Conservation (phyloP, 2,329 filamentous ascomycete genomes). For the Stenocarpella maydis region DNA sequence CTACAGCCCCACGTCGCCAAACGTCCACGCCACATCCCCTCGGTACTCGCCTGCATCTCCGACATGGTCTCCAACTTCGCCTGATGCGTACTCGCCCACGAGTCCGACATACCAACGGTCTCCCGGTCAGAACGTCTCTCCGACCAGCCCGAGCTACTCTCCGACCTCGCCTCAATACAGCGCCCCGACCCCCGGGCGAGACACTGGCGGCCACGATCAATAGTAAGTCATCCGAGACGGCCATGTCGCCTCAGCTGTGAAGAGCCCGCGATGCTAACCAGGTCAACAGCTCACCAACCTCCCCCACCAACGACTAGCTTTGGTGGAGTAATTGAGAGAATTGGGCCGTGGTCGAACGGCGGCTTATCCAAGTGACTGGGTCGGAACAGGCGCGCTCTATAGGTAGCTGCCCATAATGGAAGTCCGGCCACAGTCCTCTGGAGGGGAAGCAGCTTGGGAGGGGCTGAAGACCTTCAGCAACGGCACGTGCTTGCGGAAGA, state of each 20-base stretch:
- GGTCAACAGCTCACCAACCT: conserved; percentile 48
- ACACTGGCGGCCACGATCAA: conserved; percentile 48
- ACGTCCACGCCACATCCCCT: conserved; percentile 63
- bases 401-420: conserved; percentile 20
- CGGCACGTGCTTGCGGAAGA: background rate
- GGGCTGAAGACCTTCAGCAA: background rate
- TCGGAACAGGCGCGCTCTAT: conserved; percentile 40
- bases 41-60: conserved; percentile 76
- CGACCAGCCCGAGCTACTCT: conserved; percentile 77
- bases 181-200: conserved; percentile 54
- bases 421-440: background rate
- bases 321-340: conserved; percentile 12
- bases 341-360: conserved; percentile 35
- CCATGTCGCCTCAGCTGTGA: conserved; percentile 12
- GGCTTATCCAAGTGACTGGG: conserved; percentile 37
- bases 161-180: conserved; percentile 64
- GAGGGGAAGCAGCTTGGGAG: background rate
- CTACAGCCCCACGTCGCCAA: conserved; percentile 75
- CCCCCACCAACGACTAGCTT: conserved; percentile 47
- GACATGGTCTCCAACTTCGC: conserved; percentile 81
- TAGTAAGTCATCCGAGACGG: conserved; percentile 46
- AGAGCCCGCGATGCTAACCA: conserved; percentile 13
- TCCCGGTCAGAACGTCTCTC: conserved; percentile 64
- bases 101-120: conserved; percentile 67
- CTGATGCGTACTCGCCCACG: conserved; percentile 68